Conservation (phyloP, 2,329 filamentous ascomycete genomes). For the Cercospora canescens region DNA sequence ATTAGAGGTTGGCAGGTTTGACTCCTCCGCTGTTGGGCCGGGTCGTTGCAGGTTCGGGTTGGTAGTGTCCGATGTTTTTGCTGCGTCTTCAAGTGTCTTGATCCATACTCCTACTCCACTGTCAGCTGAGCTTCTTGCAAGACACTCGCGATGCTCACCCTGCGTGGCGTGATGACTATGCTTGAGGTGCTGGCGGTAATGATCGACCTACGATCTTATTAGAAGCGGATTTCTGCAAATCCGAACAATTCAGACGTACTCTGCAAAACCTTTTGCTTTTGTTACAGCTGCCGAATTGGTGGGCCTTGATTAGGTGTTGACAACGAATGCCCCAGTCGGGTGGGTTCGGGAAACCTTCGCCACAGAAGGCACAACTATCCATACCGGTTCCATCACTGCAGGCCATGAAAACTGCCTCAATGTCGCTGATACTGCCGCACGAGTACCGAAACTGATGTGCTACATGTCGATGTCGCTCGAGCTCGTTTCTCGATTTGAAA, state of each 20-base stretch:
- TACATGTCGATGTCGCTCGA: background rate
- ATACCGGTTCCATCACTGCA: background rate
- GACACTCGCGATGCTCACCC: background rate
- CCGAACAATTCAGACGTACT: background rate
- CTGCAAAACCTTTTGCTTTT: background rate
- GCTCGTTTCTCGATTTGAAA: background rate
- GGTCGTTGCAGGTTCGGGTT: background rate
- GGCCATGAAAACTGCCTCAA: background rate
- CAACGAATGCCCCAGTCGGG: slow-evolving; percentile 7
- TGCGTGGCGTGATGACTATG: background rate
- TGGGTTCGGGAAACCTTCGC: slow-evolving; percentile 2
- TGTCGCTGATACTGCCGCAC: background rate
- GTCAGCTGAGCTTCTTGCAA: background rate
- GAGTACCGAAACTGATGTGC: background rate
- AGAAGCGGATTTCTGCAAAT: background rate
- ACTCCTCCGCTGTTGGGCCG: background rate
- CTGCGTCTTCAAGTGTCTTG: background rate
- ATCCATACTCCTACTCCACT: background rate
- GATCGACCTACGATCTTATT: background rate
- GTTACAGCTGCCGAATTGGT: slow-evolving; percentile 6
- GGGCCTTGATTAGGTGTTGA: slow-evolving; percentile 5
- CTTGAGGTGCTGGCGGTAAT: slow-evolving; percentile 3
- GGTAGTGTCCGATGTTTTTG: background rate
- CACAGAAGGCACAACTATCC: slow-evolving; percentile 1
- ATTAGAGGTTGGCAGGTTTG: background rate